A percentile compares a stretch with the other conserved stretches of the same genome.
phyloP scores from a whole-genome alignment of 1,284 basidiomycete species.

The Trametes hirsuta region DNA sequence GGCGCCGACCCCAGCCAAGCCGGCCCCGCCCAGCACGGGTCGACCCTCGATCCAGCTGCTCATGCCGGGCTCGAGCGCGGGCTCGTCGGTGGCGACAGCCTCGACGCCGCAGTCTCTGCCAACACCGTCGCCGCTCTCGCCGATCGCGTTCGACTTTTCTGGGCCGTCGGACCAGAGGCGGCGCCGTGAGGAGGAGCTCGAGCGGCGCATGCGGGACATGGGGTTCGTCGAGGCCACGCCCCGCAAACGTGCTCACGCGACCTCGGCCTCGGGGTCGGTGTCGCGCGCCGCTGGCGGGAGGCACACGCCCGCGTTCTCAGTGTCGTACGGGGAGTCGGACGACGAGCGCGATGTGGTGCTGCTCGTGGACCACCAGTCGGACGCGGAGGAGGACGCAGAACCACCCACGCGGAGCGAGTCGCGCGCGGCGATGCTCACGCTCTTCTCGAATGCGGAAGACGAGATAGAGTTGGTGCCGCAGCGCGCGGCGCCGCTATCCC shows the following conservation, averaged over 20 bases:
- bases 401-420: slow-evolving; percentile 15
- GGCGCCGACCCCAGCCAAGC: too few species aligned
- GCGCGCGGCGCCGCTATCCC: background rate
- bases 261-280: background rate
- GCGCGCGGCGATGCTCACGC: slow-evolving; percentile 18
- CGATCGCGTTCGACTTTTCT: slow-evolving; percentile 22
- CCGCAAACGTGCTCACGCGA: background rate
- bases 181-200: slow-evolving; percentile 23
- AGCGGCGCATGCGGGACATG: slow-evolving; percentile 20
- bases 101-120: background rate
- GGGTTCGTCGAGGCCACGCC: slow-evolving; percentile 22
- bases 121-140: slow-evolving; percentile 11
- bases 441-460: slow-evolving; percentile 9
- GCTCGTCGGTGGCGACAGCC: background rate
- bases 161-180: slow-evolving; percentile 17
- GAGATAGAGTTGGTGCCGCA: background rate
- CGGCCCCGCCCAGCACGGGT: too few species aligned
- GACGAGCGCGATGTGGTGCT: slow-evolving; percentile 21
- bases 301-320: slow-evolving; percentile 7
- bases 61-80: slow-evolving; percentile 8
- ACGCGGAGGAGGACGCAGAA: slow-evolving; percentile 2
- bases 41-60: background rate
- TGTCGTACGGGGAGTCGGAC: slow-evolving; percentile 6
- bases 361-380: slow-evolving; percentile 13
- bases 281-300: background rate